Conservation (phyloP, 768 basidiomycete species). For the Cystofilobasidium ferigula region DNA sequence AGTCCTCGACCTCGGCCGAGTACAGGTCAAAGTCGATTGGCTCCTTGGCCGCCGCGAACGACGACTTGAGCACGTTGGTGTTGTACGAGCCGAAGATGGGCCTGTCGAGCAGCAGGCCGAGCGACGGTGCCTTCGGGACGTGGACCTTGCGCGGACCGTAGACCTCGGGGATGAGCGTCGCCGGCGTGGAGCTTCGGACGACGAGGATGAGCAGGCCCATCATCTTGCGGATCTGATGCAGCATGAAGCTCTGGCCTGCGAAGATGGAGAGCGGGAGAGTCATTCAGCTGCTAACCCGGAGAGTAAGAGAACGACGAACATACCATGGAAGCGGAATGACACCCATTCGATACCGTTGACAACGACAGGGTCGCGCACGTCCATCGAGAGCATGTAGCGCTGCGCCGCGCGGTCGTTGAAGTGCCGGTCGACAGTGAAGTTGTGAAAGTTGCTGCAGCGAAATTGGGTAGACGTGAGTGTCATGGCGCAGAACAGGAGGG, state of each 20-base stretch:
- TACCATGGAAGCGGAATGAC: slow-evolving; percentile 70
- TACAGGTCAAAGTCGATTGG: slow-evolving; percentile 62
- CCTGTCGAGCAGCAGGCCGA: slow-evolving; percentile 77
- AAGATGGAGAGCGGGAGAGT: not conserved
- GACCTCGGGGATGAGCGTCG: slow-evolving; percentile 55
- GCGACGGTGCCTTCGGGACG: slow-evolving; percentile 89
- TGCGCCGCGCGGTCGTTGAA: slow-evolving; percentile 70
- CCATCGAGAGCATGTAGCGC: slow-evolving; percentile 77
- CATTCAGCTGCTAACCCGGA: not conserved
- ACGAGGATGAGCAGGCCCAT: slow-evolving; percentile 72
- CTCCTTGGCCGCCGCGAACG: slow-evolving; percentile 35
- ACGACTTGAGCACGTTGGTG: slow-evolving; percentile 31
- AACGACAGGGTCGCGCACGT: slow-evolving; percentile 72
- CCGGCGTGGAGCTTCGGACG: slow-evolving; percentile 63
- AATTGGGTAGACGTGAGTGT: not conserved
- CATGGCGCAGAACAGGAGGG: not conserved
- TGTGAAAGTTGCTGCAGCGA: slow-evolving; percentile 66
- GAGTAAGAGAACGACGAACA: not conserved
- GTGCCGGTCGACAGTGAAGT: slow-evolving; percentile 83
- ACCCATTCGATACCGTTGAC: slow-evolving; percentile 92
- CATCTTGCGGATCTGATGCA: slow-evolving; percentile 95
- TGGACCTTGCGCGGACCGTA: slow-evolving; percentile 64
- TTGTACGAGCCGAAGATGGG: slow-evolving; percentile 43
- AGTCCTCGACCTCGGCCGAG: slow-evolving; percentile 57
- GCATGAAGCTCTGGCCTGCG: slow-evolving; percentile 82